Evolutionary conservation across 2,329 filamentous ascomycete genomes (phyloP), one percentile per base, ranked within the genome.

Genomic region (Hypoxylon sp.): DNA sequence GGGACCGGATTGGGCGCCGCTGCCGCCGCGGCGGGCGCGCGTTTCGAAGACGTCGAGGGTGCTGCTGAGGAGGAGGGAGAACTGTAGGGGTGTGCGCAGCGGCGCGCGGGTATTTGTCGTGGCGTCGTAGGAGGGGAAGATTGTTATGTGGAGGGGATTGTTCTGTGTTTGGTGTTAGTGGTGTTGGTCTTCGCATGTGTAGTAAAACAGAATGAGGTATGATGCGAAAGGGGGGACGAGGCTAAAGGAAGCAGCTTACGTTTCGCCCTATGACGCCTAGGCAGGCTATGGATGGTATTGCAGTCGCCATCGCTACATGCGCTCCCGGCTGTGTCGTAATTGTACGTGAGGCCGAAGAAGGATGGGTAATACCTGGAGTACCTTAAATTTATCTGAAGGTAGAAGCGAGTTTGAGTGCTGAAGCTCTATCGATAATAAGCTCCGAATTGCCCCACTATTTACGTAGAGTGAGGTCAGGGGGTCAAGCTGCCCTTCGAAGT

Each of bases 31-130:
- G 57, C 91, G 90, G 70, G 92, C 86, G 62, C 94, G 93, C 65
- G 94, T 88, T 74, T 96, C 93, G 80, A 99, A 97, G 70, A 98
- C 90, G 80, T 99, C 96, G 71, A 99, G 91, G 62, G 92, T 96
- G 63, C 91, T 92, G 71, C 94, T 96, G 67, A 98, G 88, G 51
- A 97, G 87, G 74, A 98, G 94, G 34, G 92, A 93, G 83, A 96
- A 97, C 77, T 97, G 93, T 9, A 98, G 87, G n/a, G 88, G 85
- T 16, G 90, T 91, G 73, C 90, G 89, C 70, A 91, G 82, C 34
- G 87, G 86, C 6, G 79, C 75, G 71, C 83, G 82, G 58, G 80
- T 81, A 78, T 84, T 82, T 71, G 83, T 84, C 55, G 84, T 71
- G 50, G 85, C 81, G 75, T 87, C 84, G 83, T 92, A 87, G 48